Evolutionary conservation across 1,139 yeast species (phyloP), one percentile per base, ranked within the genome.

Genomic region (Protomyces lactucae-debilis): DNA sequence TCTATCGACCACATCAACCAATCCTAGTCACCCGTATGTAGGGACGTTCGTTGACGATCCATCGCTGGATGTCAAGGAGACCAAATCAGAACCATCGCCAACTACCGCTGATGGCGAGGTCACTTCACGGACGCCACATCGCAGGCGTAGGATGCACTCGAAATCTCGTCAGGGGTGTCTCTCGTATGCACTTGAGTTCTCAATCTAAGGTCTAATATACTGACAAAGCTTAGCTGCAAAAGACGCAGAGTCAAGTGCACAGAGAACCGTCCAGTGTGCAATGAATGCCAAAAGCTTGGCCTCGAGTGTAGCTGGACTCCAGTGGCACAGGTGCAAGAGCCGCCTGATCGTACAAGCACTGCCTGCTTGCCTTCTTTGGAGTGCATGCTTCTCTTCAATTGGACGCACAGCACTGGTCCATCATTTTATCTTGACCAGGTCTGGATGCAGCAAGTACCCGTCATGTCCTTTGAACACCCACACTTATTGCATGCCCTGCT

Each of bases 241-340:
- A 72, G 76, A 56, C 76, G 80, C 67, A 78, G 80, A 69, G 78
- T 80, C 51, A 76, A 82, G 66, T 80, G 83, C 71, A 82, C 80
- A 68, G 83, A 80, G 70, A 75, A 73, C 32, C 70, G 77, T 21
- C 83, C 83, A 3, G 57, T 59, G 14, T 40, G 63, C 21, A 37
- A 18, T 1, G 48, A 59, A 43, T 59, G 63, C 25, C 52, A 52
- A 39, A 59, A 59, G 37, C 57, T 59, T 6, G 63, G 57, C 10
- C 45, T 59, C 25, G 63, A 52, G 16, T 59, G 63, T 18, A 39
- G 12, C 18, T 59, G 54, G 53, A 51, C 54, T 21, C 63, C 57
- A 43, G 52, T 18, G 5, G 52, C 57, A 9, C 52, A 52, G 14
- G 16, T 2, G 6, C 14, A n/a, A 14, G 16, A 37, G 16, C 43